Evolutionary conservation across 1,284 basidiomycete genomes (phyloP).

Genomic region (Ustilago bromivora): DNA sequence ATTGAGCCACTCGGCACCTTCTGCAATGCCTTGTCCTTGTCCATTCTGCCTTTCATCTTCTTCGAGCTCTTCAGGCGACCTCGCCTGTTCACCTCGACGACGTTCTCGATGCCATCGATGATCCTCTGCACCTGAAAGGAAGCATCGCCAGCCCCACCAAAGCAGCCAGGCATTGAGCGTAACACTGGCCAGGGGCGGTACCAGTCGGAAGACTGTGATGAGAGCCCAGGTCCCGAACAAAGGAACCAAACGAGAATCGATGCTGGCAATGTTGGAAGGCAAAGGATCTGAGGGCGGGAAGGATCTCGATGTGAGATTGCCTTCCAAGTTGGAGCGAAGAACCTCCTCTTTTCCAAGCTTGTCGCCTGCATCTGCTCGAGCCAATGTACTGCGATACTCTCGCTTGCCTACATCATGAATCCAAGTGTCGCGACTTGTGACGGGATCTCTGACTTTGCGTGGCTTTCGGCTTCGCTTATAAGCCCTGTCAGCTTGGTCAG

Average conservation of each 20-base stretch:
- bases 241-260: conserved; percentile 33
- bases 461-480: conserved; percentile 30
- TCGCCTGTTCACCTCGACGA: conserved; percentile 17
- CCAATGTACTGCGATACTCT: conserved; percentile 31
- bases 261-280: conserved; percentile 15
- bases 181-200: conserved; percentile 27
- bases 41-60: conserved; percentile 7
- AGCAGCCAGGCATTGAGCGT: conserved; percentile 47
- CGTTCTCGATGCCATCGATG: conserved; percentile 48
- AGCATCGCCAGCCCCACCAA: conserved; percentile 37
- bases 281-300: conserved; percentile 40
- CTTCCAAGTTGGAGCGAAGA: conserved; percentile 10
- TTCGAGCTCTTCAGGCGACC: conserved; percentile 20
- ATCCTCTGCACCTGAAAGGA: conserved; percentile 34
- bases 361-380: conserved; percentile 20
- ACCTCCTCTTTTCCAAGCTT: conserved; percentile 20
- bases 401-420: conserved; percentile 42
- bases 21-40: conserved; percentile 22
- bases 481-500: conserved; percentile 17
- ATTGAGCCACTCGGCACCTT: conserved; percentile 60
- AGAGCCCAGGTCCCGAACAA: conserved; percentile 35
- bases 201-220: conserved; percentile 16
- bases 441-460: conserved; percentile 36
- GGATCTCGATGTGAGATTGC: conserved; percentile 31
- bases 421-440: conserved; percentile 31